These are phyloP conservation scores for Xylariaceae sp. DNA, from an alignment of 2,329 filamentous ascomycete genomes.

Conservation along the genomic window DNA sequence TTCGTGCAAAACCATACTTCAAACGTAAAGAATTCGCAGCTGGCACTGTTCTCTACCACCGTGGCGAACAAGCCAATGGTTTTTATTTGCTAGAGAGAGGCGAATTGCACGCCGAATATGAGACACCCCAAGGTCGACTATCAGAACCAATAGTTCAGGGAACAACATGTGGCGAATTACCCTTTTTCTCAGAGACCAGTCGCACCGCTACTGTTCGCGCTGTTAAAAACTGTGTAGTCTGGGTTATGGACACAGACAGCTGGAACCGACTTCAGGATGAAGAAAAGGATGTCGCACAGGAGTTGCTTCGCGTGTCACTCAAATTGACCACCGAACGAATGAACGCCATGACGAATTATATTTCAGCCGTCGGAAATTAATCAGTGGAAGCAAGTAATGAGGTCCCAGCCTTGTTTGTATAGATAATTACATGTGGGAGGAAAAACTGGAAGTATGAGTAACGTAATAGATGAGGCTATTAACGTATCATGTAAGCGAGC, in stretches of 20 bases:
- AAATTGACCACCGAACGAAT: slow-evolving; percentile 96
- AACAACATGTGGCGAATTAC: slow-evolving; percentile 92
- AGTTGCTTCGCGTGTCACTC: slow-evolving; percentile 84
- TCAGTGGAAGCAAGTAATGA: slow-evolving; percentile 2
- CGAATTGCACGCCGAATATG: slow-evolving; percentile 87
- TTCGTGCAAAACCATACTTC: slow-evolving; percentile 78
- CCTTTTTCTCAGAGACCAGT: slow-evolving; percentile 91
- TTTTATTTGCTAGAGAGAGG: slow-evolving; percentile 93
- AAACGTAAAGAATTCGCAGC: slow-evolving; percentile 67
- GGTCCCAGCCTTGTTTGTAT: background rate
- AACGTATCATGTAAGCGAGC: background rate
- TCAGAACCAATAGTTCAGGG: slow-evolving; percentile 93
- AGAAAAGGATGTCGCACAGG: slow-evolving; percentile 78
- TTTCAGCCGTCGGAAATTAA: slow-evolving; percentile 49
- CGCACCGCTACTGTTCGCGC: slow-evolving; percentile 86
- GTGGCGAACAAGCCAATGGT: slow-evolving; percentile 76
- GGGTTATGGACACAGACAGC: slow-evolving; percentile 74
- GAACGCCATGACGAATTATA: slow-evolving; percentile 66
- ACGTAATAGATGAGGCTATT: background rate
- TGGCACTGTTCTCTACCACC: slow-evolving; percentile 76
- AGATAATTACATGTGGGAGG: background rate
- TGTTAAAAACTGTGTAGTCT: slow-evolving; percentile 81
- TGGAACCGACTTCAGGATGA: slow-evolving; percentile 77
- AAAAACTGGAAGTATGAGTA: slow-evolving; percentile 9
- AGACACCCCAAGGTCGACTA: slow-evolving; percentile 85